Conservation (phyloP, 2,329 filamentous ascomycete species). For the Cladosporium sp. region DNA sequence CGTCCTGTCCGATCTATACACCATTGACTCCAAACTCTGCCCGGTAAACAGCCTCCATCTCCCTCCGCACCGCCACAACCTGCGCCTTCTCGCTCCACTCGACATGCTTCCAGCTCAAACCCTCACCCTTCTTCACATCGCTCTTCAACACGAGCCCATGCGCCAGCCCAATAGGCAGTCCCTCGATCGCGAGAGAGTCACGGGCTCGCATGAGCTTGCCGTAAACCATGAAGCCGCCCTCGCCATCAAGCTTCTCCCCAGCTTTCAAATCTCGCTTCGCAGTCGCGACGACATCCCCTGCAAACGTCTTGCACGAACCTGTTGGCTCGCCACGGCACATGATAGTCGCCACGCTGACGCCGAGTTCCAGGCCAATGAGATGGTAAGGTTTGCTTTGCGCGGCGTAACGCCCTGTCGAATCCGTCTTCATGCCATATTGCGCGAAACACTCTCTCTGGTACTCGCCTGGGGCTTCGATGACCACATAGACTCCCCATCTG, state of each 20-base stretch:
- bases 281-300: slow-evolving; percentile 45
- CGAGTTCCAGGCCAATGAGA: slow-evolving; percentile 45
- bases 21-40: slow-evolving; percentile 19
- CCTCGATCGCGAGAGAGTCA: slow-evolving; percentile 38
- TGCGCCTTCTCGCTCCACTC: slow-evolving; percentile 39
- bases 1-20: not conserved
- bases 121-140: slow-evolving; percentile 39
- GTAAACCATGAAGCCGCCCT: slow-evolving; percentile 45
- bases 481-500: slow-evolving; percentile 43
- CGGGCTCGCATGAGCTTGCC: slow-evolving; percentile 41
- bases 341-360: slow-evolving; percentile 42
- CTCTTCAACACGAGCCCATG: slow-evolving; percentile 41
- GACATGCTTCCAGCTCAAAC: slow-evolving; percentile 44
- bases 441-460: slow-evolving; percentile 43
- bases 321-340: slow-evolving; percentile 46
- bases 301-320: slow-evolving; percentile 42
- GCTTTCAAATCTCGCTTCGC: slow-evolving; percentile 44
- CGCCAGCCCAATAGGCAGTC: slow-evolving; percentile 42
- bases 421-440: slow-evolving; percentile 44
- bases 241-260: slow-evolving; percentile 44
- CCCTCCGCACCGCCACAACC: slow-evolving; percentile 38
- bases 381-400: slow-evolving; percentile 47
- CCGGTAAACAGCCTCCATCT: slow-evolving; percentile 41
- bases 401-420: slow-evolving; percentile 39
- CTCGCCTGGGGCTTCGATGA: slow-evolving; percentile 41